Conservation (phyloP, 2,329 filamentous ascomycete genomes). For the Colletotrichum trifolii region DNA sequence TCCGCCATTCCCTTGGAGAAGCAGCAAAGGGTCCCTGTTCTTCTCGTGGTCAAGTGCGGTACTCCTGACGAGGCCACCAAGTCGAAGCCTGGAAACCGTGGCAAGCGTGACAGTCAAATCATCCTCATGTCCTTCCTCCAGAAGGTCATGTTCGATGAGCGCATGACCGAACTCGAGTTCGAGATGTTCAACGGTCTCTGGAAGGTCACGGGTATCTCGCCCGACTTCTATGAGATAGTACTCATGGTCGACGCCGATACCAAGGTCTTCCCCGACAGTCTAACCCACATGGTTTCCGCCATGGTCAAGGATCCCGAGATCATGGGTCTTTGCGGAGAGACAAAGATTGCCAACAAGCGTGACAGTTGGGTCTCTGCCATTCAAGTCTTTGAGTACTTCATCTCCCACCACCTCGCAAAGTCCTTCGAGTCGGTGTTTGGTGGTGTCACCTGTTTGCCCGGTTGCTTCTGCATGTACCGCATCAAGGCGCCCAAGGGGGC, state of each 20-base stretch:
- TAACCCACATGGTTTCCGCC: conserved; percentile 98
- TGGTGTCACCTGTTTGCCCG: conserved; percentile 97
- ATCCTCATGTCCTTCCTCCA: conserved; percentile 99
- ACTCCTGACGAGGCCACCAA: conserved; percentile 86
- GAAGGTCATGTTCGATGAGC: conserved; percentile 99
- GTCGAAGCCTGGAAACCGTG: conserved; percentile 94
- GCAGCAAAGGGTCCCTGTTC: conserved; percentile 98
- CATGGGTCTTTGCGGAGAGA: conserved; percentile 98
- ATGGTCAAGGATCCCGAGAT: conserved; percentile 99
- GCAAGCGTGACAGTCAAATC: conserved; percentile 98
- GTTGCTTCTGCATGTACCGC: conserved; percentile 99
- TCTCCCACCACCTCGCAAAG: conserved; percentile 96
- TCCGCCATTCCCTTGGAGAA: conserved; percentile 84
- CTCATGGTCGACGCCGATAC: conserved; percentile 99
- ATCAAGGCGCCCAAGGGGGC: conserved; percentile 99
- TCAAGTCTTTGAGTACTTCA: conserved; percentile 99
- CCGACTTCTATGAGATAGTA: conserved; percentile 97
- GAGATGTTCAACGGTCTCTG: conserved; percentile 99
- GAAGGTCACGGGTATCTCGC: conserved; percentile 98
- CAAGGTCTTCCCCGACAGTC: conserved; percentile 97
- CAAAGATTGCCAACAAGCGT: conserved; percentile 99
- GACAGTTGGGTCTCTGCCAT: conserved; percentile 96
- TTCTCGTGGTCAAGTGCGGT: conserved; percentile 94
- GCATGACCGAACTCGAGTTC: conserved; percentile 99
- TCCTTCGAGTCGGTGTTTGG: conserved; percentile 98